Base-by-base conservation (phyloP, 345 rosid genomes). In the Pelargonium nanum region DNA sequence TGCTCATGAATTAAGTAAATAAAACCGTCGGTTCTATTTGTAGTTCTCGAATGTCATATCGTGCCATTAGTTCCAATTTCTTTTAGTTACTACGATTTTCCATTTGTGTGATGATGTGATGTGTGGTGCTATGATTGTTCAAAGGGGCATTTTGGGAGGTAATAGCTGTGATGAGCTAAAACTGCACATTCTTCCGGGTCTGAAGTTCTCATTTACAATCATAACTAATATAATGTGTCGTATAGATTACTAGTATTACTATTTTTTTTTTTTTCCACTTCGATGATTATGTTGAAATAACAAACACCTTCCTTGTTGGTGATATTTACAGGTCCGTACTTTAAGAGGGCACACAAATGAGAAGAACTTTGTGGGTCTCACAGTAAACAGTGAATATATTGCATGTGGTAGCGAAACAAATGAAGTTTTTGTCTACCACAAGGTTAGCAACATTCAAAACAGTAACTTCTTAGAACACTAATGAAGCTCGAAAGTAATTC, bases 401-500 rank as follows among this genome's bases (percentile, higher is more conserved):
- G 90, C 95, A 1, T 93, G 99, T 10, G 99, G 99, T 63, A 93
- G 99, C 26, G 99, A 93, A 78, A 81, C 90, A 61, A 93, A 90
- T 62, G 99, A 93, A 76, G 99, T 90, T 50, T 88, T 76, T 57
- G 96, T 87, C 70, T 93, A 89, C 77, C 97, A 93, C 69, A 93
- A 93, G 97, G 99, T 88, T 45, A 72, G 82, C 26, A 40, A 10
- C n/a, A 34, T 34, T 15, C 12, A 15, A 34, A 34, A 9, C 45
- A 34, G 45, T 10, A 34, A 34, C n/a, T 34, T 34, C 45, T 34
- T 34, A 4, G 45, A 15, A 34, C 45, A 10, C 12, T 1, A 34
- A 34, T 9, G 7, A 17, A 19, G 6, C 20, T 20, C 1, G 15
- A 16, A 50, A 58, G 44, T 48, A 32, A 61, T 58, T 34, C 57